phyloP scores from a whole-genome alignment of 148 eudicot genomes.

The Amaranthus cruentus region DNA sequence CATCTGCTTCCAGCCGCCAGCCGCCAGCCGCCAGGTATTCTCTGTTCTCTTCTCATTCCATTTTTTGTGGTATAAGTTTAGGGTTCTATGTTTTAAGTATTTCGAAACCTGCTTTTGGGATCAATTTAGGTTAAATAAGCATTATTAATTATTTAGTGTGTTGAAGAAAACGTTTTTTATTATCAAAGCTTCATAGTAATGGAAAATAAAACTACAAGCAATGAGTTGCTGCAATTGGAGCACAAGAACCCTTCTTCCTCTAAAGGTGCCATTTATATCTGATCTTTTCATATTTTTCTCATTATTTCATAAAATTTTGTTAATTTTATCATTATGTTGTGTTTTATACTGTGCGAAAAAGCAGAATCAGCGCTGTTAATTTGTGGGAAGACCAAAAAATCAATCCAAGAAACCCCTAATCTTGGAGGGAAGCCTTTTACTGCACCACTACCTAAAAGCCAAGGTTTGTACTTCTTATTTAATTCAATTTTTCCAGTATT shows the following conservation, averaged over 20 bases:
- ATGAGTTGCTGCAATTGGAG: conserved; percentile 50
- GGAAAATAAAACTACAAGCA: conserved; percentile 36
- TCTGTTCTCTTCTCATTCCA: no score
- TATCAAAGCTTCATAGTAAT: background rate
- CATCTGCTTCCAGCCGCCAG: background rate
- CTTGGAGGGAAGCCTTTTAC: conserved; percentile 33
- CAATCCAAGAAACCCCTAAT: conserved; percentile 19
- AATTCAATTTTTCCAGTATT: background rate
- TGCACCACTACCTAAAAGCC: conserved; percentile 52
- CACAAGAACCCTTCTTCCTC: conserved; percentile 32
- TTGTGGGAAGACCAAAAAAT: conserved; percentile 29
- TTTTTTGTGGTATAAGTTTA: no score
- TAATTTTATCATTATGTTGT: background rate
- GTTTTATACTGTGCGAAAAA: background rate
- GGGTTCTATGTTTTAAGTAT: no score
- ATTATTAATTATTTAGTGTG: no score
- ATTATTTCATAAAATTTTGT: background rate
- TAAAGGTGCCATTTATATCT: conserved; percentile 23
- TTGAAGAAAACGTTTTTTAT: no score
- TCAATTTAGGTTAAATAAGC: no score
- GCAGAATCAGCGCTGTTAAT: conserved; percentile 57
- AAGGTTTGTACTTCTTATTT: conserved; percentile 28
- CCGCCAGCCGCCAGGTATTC: background rate
- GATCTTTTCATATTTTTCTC: background rate
- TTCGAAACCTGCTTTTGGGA: no score